These are phyloP conservation scores for Agaricus sinodeliciosus DNA, from an alignment of 768 basidiomycete genomes.

Conservation along the genomic window DNA sequence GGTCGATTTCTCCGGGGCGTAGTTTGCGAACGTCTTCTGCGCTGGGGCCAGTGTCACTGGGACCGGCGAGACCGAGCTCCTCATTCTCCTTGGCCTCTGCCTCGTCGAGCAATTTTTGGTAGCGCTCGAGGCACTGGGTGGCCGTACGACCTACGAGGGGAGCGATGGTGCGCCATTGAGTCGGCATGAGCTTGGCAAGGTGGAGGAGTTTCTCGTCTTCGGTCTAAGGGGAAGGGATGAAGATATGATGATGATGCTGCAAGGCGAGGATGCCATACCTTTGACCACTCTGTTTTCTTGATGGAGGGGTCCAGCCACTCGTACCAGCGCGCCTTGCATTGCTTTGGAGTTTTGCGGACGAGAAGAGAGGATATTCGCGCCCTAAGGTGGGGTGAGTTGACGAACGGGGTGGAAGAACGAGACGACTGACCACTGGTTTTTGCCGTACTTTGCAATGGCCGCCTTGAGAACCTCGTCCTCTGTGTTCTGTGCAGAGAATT, in stretches of 20 bases:
- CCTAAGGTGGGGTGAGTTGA: constrained; percentile 35
- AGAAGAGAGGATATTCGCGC: constrained; percentile 96
- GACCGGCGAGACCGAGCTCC: constrained; percentile 86
- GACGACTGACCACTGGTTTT: constrained; percentile 77
- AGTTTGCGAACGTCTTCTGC: constrained; percentile 90
- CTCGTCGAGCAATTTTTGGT: constrained; percentile 96
- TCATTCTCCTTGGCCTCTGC: constrained; percentile 96
- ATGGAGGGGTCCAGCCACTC: constrained; percentile 99
- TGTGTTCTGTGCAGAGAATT: constrained; percentile 56
- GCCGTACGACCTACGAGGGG: constrained; percentile 98
- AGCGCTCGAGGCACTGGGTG: constrained; percentile 95
- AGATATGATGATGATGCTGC: background rate
- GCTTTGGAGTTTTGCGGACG: constrained; percentile 97
- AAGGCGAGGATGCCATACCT: constrained; percentile 40
- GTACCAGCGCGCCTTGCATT: constrained; percentile 99
- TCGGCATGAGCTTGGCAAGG: constrained; percentile 97
- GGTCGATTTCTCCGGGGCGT: constrained; percentile 95
- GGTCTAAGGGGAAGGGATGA: constrained; percentile 42
- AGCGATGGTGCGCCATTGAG: constrained; percentile 99
- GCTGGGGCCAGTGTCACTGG: constrained; percentile 74
- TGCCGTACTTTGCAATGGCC: constrained; percentile 95
- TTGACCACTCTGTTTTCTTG: constrained; percentile 99
- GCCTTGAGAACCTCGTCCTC: constrained; percentile 99
- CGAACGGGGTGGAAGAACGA: constrained; percentile 1
- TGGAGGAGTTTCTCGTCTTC: constrained; percentile 99